A percentile compares a stretch with the other conserved stretches of the same genome.
phyloP scores from a whole-genome alignment of 169 alveolate genomes.

The Plasmodium berghei region DNA sequence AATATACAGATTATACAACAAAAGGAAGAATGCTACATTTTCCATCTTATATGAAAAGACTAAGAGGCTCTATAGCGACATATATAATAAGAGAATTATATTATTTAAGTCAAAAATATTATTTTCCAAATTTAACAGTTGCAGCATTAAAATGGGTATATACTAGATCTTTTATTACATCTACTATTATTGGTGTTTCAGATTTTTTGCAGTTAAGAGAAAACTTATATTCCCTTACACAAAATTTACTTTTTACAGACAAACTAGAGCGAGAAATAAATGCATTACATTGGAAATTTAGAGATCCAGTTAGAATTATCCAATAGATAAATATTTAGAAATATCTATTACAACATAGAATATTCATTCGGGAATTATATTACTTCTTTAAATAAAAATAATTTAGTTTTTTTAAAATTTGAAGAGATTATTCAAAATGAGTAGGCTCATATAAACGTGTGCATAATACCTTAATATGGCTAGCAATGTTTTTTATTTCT shows the following conservation, averaged over 20 bases:
- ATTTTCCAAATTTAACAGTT: slow-evolving; percentile 85
- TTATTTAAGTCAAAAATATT: slow-evolving; percentile 82
- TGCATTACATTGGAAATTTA: slow-evolving; percentile 89
- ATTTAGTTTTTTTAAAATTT: no score
- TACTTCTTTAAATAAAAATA: no score
- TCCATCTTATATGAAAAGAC: slow-evolving; percentile 89
- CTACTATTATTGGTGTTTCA: slow-evolving; percentile 87
- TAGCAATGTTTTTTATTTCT: slow-evolving; percentile 1
- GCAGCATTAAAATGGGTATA: slow-evolving; percentile 88
- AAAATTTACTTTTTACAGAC: slow-evolving; percentile 83
- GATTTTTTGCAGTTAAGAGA: slow-evolving; percentile 88
- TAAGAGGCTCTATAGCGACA: slow-evolving; percentile 90
- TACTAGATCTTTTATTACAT: slow-evolving; percentile 86
- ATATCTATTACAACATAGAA: no score
- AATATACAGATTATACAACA: slow-evolving; percentile 87
- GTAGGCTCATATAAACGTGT: no score
- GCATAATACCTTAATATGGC: no score
- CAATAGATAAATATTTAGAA: slow-evolving; percentile 56
- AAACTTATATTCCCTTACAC: slow-evolving; percentile 83
- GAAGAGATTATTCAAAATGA: no score
- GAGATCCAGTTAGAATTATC: slow-evolving; percentile 87
- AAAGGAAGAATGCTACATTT: slow-evolving; percentile 86
- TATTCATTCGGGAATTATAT: no score
- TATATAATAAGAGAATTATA: slow-evolving; percentile 85
- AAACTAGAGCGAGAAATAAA: slow-evolving; percentile 87